Base-by-base conservation (phyloP, 2,329 filamentous ascomycete genomes). In the Colletotrichum eremochloae region DNA sequence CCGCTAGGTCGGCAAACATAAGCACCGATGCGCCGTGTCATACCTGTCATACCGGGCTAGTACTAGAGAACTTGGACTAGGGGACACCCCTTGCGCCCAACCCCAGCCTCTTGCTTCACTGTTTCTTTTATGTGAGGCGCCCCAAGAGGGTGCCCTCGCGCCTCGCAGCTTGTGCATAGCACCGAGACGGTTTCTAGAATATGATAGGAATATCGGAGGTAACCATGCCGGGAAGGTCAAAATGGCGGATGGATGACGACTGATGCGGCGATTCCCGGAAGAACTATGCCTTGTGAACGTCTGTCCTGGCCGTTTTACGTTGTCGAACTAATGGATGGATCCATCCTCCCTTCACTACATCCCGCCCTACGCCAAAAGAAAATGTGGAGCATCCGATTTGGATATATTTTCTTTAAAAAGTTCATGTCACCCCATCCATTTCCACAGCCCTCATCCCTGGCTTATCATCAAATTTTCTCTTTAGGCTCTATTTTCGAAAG, bases 11-110 rank as follows among this genome's bases (percentile, higher is more conserved):
- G 70, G 70, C 46, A 14, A 69, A 24, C 61, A 24, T 33, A 72
- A 70, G 60, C 66, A 40, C 70, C 70, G 70, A 72, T 48, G 3
- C 40, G 24, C 70, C 66, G 58, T 70, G 40, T 40, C 15, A 29
- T 31, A 33, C 48, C 46, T 70, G 40, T 40, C 15, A 29, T 31
- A 33, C 48, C 46, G 46, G 40, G 24, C 48, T 46, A 8, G 33
- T 33, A n/a, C 31, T 40, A 57, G 48, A 15, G 15, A 38, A 56
- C 31, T 15, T n/a, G 53, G 33, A 64, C 60, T 56, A 61, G 58
- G 48, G 55, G 42, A 5, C 11, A 15, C 36, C 48, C 57, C 44
- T 53, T 24, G 33, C 40, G 9, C 48, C 52, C 14, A 24, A 24
- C 24, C 24, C 24, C 8, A 52, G 33, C 50, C 55, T 20, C 29